Evolutionary conservation across 345 rosid genomes (phyloP).

Genomic region (Gossypium sturtianum): DNA sequence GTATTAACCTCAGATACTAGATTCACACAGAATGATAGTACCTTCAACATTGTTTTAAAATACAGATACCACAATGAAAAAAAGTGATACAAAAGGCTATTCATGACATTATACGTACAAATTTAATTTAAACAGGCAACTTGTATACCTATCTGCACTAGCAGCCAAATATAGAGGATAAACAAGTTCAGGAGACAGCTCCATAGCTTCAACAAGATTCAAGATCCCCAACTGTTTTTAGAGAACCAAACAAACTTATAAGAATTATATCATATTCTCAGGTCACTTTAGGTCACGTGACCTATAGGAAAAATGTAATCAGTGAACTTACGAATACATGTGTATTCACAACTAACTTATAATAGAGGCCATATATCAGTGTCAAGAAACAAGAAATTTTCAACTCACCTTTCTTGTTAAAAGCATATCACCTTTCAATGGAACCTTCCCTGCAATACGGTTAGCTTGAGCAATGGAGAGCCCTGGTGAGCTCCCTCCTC

Average conservation of each 20-base stretch:
- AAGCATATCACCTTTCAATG: slow-evolving; percentile 62
- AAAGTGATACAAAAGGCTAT: not conserved
- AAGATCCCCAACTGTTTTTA: slow-evolving; percentile 70
- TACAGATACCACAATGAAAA: not conserved
- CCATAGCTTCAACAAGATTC: slow-evolving; percentile 78
- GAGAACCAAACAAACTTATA: slow-evolving; percentile 9
- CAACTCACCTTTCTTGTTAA: slow-evolving; percentile 63
- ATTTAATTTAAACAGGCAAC: slow-evolving; percentile 16
- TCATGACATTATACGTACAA: not conserved
- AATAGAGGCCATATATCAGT: not conserved
- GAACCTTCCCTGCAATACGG: slow-evolving; percentile 64
- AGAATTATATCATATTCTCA: not conserved
- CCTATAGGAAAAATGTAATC: not conserved
- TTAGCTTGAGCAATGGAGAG: slow-evolving; percentile 78
- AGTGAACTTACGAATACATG: not conserved
- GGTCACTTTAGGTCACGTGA: not conserved
- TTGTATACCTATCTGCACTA: slow-evolving; percentile 60
- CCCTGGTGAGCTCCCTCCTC: slow-evolving; percentile 81
- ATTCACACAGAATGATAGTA: not conserved
- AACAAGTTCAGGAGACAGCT: slow-evolving; percentile 62
- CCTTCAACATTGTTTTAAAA: not conserved
- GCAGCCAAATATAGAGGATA: slow-evolving; percentile 80
- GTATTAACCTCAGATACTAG: not conserved
- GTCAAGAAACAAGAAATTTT: slow-evolving; percentile 11
- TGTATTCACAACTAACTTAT: not conserved